These are phyloP conservation scores for Rhinocladiella mackenziei DNA, from an alignment of 2,329 filamentous ascomycete genomes.

Conservation along the genomic window DNA sequence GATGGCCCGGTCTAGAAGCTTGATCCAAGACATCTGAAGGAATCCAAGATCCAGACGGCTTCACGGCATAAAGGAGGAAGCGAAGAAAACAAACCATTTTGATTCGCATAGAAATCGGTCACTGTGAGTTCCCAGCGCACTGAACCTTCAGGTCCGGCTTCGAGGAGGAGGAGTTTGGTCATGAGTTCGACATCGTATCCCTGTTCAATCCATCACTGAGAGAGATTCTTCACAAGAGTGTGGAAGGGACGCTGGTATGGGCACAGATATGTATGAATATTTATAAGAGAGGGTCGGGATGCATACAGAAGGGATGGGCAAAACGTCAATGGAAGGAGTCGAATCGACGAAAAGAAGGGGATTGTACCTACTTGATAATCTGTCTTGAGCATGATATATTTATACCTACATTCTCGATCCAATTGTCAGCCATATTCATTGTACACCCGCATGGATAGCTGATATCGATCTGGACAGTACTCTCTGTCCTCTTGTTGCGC, in stretches of 20 bases:
- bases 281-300: neutral
- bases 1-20: neutral
- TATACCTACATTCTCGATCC: neutral
- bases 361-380: neutral
- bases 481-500: too few species aligned
- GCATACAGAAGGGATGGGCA: neutral
- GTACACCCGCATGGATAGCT: too few species aligned
- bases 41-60: neutral
- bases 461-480: too few species aligned
- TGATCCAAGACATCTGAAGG: neutral
- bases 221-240: neutral
- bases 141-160: slow-evolving; percentile 27
- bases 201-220: slow-evolving; percentile 11
- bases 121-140: slow-evolving; percentile 30
- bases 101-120: slow-evolving; percentile 29
- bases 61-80: neutral
- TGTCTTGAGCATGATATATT: slow-evolving; percentile 6
- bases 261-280: neutral
- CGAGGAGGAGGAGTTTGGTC: slow-evolving; percentile 29
- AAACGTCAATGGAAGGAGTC: neutral
- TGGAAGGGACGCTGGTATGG: neutral
- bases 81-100: slow-evolving; percentile 24
- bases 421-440: too few species aligned
- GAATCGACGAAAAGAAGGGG: neutral
- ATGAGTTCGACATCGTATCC: slow-evolving; percentile 30